A percentile compares a stretch with the other conserved stretches of the same genome.
Evolutionary conservation across 2,329 filamentous ascomycete species (phyloP).

Genomic region (Ceratocystis lukuohia): DNA sequence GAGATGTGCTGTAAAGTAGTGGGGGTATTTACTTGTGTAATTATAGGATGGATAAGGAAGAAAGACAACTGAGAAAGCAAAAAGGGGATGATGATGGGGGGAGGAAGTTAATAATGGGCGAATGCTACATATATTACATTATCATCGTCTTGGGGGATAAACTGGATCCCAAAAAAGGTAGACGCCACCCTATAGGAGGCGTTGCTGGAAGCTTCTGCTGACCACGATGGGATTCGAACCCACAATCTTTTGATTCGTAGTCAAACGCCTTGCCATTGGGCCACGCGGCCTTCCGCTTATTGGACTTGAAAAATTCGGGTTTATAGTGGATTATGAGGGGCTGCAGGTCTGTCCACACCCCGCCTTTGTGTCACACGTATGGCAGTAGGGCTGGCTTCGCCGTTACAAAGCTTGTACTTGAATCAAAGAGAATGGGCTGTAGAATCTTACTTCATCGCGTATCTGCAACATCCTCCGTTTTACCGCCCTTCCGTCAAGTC

Average conservation of each 20-base stretch:
- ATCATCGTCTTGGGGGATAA: no score
- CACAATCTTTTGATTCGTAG: constrained; percentile 16
- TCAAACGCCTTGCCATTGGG: constrained; percentile 16
- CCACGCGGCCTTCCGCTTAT: constrained; percentile 12
- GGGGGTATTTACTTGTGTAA: background rate
- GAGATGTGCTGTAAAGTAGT: background rate
- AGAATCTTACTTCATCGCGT: no score
- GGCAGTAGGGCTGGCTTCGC: background rate
- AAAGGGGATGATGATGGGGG: background rate
- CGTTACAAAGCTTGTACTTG: no score
- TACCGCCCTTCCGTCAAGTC: background rate
- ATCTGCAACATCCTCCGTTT: background rate
- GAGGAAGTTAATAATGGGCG: background rate
- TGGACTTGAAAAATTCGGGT: background rate
- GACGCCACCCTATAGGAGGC: rapidly evolving
- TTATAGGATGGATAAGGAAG: background rate
- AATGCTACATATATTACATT: background rate
- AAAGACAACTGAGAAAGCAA: background rate
- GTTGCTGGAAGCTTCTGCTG: background rate
- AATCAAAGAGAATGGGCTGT: no score
- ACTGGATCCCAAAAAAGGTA: no score
- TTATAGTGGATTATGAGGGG: background rate
- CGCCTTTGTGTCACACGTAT: background rate
- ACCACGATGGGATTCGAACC: constrained; percentile 15
- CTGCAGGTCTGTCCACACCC: background rate